These are phyloP conservation scores for Oxyria digyna DNA, from an alignment of 148 eudicot genomes.

Conservation along the genomic window DNA sequence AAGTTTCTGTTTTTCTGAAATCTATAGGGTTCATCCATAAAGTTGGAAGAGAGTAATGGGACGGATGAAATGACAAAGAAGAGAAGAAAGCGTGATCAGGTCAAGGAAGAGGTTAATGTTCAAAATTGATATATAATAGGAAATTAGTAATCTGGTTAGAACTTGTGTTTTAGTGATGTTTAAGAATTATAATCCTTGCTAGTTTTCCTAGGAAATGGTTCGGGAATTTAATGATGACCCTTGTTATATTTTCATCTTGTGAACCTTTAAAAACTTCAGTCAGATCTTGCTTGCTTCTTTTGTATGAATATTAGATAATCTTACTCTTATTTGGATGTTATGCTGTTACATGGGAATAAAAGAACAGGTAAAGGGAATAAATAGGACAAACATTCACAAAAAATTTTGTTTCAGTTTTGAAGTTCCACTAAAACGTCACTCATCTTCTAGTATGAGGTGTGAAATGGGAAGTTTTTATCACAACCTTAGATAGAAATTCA, in stretches of 20 bases:
- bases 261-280: neutral
- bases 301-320: neutral
- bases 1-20: neutral
- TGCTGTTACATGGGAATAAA: neutral
- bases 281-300: neutral
- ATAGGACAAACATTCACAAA: too few species aligned
- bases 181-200: neutral
- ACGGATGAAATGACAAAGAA: slow-evolving; percentile 13
- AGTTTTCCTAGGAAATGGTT: neutral
- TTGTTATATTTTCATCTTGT: neutral
- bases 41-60: slow-evolving; percentile 19
- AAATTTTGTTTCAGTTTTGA: too few species aligned
- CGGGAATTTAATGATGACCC: neutral
- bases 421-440: too few species aligned
- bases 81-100: slow-evolving; percentile 28
- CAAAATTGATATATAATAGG: neutral
- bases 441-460: too few species aligned
- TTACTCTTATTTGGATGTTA: neutral
- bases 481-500: neutral
- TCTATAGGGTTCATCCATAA: slow-evolving; percentile 14
- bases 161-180: neutral
- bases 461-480: neutral
- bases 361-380: too few species aligned
- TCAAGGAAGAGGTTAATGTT: slow-evolving; percentile 26
- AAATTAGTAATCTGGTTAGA: neutral